These are phyloP conservation scores for Helichrysum umbraculigerum DNA, from an alignment of 129 eudicot species.

Conservation along the genomic window DNA sequence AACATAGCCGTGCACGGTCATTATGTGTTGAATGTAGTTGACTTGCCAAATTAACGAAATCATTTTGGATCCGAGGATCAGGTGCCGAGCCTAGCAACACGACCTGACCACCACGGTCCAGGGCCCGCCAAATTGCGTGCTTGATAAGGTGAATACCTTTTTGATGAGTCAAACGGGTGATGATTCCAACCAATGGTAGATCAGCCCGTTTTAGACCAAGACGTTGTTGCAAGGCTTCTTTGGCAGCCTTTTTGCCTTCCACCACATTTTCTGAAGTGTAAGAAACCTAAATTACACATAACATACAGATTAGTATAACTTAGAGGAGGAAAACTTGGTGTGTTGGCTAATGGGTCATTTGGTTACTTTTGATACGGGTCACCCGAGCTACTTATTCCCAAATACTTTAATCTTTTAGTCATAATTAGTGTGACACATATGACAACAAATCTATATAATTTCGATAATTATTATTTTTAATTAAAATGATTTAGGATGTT, in stretches of 20 bases:
- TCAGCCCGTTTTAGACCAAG: constrained; percentile 74
- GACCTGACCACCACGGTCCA: constrained; percentile 91
- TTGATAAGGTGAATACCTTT: constrained; percentile 97
- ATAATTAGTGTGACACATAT: not conserved
- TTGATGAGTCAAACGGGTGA: constrained; percentile 96
- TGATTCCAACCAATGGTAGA: constrained; percentile 83
- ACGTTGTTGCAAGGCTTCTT: constrained; percentile 87
- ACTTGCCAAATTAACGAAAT: constrained; percentile 84
- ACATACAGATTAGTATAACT: not conserved
- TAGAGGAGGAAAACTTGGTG: not conserved
- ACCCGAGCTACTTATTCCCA: not conserved
- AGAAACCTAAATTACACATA: constrained; percentile 46
- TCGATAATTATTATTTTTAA: not conserved
- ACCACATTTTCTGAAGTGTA: constrained; percentile 90
- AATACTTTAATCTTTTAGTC: not conserved
- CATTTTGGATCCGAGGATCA: constrained; percentile 91
- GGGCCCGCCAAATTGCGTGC: constrained; percentile 93
- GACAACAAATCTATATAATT: not conserved
- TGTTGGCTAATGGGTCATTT: not conserved
- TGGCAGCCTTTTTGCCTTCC: constrained; percentile 95
- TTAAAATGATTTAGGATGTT: not conserved
- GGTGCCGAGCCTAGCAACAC: constrained; percentile 98
- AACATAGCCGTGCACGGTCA: constrained; percentile 87
- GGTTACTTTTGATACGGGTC: not conserved
- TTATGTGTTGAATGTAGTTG: constrained; percentile 81